These are phyloP conservation scores for Cryptococcus depauperatus DNA, from an alignment of 1,284 basidiomycete genomes.

Conservation along the genomic window DNA sequence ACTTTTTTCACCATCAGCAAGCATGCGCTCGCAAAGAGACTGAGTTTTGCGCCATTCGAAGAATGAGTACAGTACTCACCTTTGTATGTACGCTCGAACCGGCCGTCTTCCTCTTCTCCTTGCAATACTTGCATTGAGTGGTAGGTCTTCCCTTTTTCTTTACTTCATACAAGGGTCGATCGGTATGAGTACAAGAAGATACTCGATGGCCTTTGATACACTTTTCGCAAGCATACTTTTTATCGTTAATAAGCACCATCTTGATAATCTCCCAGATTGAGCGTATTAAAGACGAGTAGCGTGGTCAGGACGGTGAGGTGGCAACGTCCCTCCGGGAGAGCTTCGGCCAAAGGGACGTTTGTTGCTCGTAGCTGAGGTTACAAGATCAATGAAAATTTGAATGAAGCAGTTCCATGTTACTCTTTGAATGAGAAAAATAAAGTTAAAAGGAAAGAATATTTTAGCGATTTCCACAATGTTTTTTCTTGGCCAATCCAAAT, in stretches of 20 bases:
- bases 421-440: too few relatives aligned
- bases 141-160: slow-evolving; percentile 69
- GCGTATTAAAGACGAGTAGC: too few relatives aligned
- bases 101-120: slow-evolving; percentile 57
- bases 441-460: too few relatives aligned
- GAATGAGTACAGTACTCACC: slow-evolving; percentile 15
- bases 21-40: neutral
- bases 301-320: too few relatives aligned
- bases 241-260: slow-evolving; percentile 64
- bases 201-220: slow-evolving; percentile 78
- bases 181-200: slow-evolving; percentile 64
- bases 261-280: too few relatives aligned
- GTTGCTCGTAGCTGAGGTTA: too few relatives aligned
- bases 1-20: slow-evolving; percentile 26
- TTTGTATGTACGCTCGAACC: slow-evolving; percentile 45
- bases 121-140: slow-evolving; percentile 70
- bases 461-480: too few relatives aligned
- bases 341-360: too few relatives aligned
- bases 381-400: too few relatives aligned
- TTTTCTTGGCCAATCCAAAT: too few relatives aligned
- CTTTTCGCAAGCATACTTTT: slow-evolving; percentile 61
- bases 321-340: too few relatives aligned
- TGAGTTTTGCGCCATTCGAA: neutral
- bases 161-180: slow-evolving; percentile 68
- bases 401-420: too few relatives aligned